Conservation (phyloP, 208 protist genomes). For the Phytomonas francai region DNA sequence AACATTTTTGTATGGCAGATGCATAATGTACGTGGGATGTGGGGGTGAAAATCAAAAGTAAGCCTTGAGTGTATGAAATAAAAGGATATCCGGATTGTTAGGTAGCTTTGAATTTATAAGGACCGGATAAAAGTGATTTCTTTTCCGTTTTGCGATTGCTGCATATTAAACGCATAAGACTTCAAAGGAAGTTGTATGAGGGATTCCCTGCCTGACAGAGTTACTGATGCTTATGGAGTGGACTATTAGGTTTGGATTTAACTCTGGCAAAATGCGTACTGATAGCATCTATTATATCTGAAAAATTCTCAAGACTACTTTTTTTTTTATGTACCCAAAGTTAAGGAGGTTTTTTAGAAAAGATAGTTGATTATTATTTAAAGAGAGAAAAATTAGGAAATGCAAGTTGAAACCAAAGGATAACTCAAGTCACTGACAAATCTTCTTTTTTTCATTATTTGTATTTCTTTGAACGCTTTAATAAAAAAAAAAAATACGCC, state of each 20-base stretch:
- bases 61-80: not conserved
- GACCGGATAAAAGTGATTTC: not conserved
- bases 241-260: not conserved
- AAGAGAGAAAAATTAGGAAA: conserved; percentile 1
- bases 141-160: not conserved
- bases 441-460: conserved; percentile 13
- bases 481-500: conserved; percentile 5
- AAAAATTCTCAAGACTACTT: not conserved
- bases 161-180: not conserved
- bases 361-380: conserved; percentile 4
- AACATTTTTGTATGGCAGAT: not conserved
- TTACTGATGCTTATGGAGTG: not conserved
- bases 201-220: not conserved
- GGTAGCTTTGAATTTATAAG: not conserved
- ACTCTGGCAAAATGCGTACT: not conserved
- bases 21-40: not conserved
- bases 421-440: not conserved
- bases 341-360: not conserved
- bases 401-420: not conserved
- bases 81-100: not conserved
- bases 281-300: not conserved
- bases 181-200: not conserved
- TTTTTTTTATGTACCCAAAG: not conserved
- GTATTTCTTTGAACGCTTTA: not conserved
- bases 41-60: not conserved